A percentile compares a stretch with the other conserved stretches of the same genome.
Conservation (phyloP, 78 protist species). For the Dictyostelium citrinum region DNA sequence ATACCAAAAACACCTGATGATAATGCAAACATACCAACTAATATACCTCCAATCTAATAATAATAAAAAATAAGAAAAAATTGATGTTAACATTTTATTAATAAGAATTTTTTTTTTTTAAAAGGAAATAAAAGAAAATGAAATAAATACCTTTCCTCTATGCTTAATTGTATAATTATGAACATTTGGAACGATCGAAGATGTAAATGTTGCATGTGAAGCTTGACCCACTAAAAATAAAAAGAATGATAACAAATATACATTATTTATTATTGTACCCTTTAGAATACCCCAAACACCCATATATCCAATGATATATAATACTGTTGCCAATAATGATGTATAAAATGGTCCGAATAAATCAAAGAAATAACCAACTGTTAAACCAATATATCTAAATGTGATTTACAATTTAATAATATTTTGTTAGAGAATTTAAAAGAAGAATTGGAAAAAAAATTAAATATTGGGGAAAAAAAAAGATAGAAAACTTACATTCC, state of each 20-base stretch:
- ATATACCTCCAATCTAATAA: conserved; percentile 15
- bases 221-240: conserved; percentile 60
- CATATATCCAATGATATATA: conserved; percentile 51
- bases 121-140: too few relatives aligned
- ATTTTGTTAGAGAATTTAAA: background rate
- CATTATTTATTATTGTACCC: background rate
- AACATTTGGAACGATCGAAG: conserved; percentile 11
- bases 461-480: background rate
- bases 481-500: conserved; percentile 33
- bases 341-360: conserved; percentile 56
- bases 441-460: background rate
- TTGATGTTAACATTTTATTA: too few relatives aligned
- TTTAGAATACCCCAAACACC: conserved; percentile 27
- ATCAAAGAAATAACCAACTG: conserved; percentile 64
- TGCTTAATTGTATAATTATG: conserved; percentile 50
- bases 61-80: too few relatives aligned
- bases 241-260: conserved; percentile 34
- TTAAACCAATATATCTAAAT: conserved; percentile 25
- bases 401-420: background rate
- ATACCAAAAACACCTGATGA: conserved; percentile 56
- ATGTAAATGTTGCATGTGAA: conserved; percentile 58
- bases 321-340: background rate
- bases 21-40: conserved; percentile 56
- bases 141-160: conserved; percentile 23
- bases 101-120: background rate